Evolutionary conservation across 345 rosid genomes (phyloP), one percentile per base, ranked within the genome.

Genomic region (Brassica cretica): DNA sequence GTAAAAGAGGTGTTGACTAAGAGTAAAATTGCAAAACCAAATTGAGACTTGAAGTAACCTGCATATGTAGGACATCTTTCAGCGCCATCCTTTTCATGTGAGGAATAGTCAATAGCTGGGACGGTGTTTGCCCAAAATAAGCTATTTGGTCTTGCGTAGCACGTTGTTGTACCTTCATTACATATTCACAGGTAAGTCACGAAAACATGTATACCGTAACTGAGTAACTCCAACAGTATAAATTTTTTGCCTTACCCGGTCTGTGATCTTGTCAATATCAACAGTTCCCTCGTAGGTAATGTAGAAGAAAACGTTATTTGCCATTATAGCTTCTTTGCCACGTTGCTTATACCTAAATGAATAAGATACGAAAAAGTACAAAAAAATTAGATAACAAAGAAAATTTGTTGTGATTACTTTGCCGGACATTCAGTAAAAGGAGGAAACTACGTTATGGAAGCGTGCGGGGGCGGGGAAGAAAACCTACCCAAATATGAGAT

Each of bases 41-140:
- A 79, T 4, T 33, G 64, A 35, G 21, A 59, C 39, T 58, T 33
- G 67, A 7, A 69, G 55, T 41, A 64, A 95, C 99, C 97, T 93
- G 98, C 85, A 93, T 79, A 82, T 88, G 97, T 81, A 91, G 89
- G 84, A 91, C 92, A 75, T 95, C 96, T 55, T 90, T 81, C 68
- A 90, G 77, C 16, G 95, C 93, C 90, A 88, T 87, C 83, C 83
- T 86, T 76, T 89, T 93, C 89, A 85, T 72, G 86, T 95, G 98
- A 77, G 99, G 98, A 56, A 84, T 85, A 35, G 88, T 90, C 32
- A 93, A 84, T 72, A 95, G 98, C 83, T 93, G 98, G 79, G 98
- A 95, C 75, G 99, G 98, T 27, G 99, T 95, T 80, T 95, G 99
- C 77, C 98, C 99, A 84, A 95, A 95, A 85, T 95, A 93, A 80